A percentile compares a stretch with the other conserved stretches of the same genome.
Evolutionary conservation across 768 basidiomycete genomes (phyloP).

Genomic region (Daedaleopsis nitida): DNA sequence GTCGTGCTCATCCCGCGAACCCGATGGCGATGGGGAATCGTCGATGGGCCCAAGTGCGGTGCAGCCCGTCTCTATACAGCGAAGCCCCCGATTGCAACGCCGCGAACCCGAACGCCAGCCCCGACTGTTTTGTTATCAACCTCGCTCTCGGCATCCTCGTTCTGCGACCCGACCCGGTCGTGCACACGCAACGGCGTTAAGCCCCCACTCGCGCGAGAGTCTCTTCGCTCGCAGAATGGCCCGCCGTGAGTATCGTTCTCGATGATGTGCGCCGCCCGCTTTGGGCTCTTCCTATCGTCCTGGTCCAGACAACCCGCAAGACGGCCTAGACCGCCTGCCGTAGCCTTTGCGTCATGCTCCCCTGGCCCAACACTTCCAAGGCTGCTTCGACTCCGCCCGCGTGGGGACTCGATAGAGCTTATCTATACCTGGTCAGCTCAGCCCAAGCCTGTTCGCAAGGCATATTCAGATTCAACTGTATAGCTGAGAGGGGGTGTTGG

Average conservation of each 20-base stretch:
- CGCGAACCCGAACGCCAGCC: background rate
- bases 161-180: background rate
- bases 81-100: background rate
- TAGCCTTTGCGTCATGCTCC: background rate
- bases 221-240: background rate
- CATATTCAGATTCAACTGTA: background rate
- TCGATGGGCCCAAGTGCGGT: background rate
- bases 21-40: background rate
- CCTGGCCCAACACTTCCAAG: background rate
- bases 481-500: too few relatives aligned
- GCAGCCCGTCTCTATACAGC: too few relatives aligned
- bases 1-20: background rate
- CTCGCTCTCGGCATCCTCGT: background rate
- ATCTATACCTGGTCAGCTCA: background rate
- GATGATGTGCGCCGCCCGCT: constrained; percentile 15
- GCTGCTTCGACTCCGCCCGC: background rate
- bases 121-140: background rate
- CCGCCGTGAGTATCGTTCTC: background rate
- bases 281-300: constrained; percentile 1
- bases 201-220: background rate
- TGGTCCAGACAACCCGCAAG: background rate
- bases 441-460: too few relatives aligned
- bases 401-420: background rate
- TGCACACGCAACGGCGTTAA: background rate
- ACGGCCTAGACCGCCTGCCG: background rate